Base-by-base conservation (phyloP, 2,329 filamentous ascomycete genomes). In the Emericellopsis cladophorae region DNA sequence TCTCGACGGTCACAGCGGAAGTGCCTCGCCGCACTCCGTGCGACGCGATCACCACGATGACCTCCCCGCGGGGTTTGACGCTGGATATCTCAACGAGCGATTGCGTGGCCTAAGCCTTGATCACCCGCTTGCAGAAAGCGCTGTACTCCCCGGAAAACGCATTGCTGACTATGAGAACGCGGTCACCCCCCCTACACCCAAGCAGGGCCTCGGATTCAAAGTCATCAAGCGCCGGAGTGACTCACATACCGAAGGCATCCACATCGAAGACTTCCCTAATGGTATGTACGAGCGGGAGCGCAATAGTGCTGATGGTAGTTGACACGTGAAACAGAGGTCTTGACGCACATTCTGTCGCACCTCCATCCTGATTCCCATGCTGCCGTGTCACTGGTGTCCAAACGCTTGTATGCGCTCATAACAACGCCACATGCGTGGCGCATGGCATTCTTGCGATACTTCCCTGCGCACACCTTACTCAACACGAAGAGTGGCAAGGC, bases 381-480 rank as follows among this genome's bases (percentile, higher is more conserved):
- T 15, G 76, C 82, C 9, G 81, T 95, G 10, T 82, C 88, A 15
- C 72, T 94, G 39, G 87, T 96, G 24, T 95, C 86, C 29, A 85
- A 80, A 53, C 83, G 85, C 41, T 93, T 96, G 56, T 85, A 94
- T 59, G 72, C 74, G 40, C 69, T 96, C 33, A 83, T 96, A 42
- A 95, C 87, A 5, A 90, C 85, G 2, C 86, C 89, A 14, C 87
- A 95, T 62, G 88, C 88, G 7, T 96, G 90, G 90, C 79, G 87
- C 47, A 84, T 88, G 56, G 90, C 89, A 6, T 96, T 96, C 55
- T 75, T 86, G 50, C 86, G 89, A 46, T 90, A 81, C 62, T 98
- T 96, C 51, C 86, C 86, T 0, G 88, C 84, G 2, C 76, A 82
- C 21, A 53, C 79, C 37, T 57, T 50, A 23, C 50, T 59, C 18